Conservation (phyloP, 176 grass and related monocot genomes). For the Oryza officinalis region DNA sequence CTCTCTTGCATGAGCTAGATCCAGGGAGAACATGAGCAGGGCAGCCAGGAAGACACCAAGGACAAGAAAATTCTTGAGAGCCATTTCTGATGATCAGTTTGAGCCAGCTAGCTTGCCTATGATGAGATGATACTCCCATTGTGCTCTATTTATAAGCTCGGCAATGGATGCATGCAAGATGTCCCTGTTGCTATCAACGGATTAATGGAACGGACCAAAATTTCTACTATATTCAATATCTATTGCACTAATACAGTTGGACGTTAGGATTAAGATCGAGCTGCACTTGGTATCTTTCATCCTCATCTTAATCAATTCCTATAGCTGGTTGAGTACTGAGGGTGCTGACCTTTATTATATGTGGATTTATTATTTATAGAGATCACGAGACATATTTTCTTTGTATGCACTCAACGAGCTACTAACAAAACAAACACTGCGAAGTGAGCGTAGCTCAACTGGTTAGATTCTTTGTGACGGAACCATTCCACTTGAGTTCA, state of each 20-base stretch:
- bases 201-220: not conserved
- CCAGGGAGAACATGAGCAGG: not conserved
- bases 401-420: too few species aligned
- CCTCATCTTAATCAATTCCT: not conserved
- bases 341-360: not conserved
- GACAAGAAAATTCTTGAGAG: not conserved
- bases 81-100: slow-evolving; percentile 13
- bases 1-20: slow-evolving; percentile 22
- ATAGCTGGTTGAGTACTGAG: not conserved
- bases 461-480: too few species aligned
- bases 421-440: too few species aligned
- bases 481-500: too few species aligned
- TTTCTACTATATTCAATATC: not conserved
- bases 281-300: not conserved
- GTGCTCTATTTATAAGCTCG: not conserved
- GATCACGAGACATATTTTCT: too few species aligned
- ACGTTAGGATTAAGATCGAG: not conserved
- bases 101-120: not conserved
- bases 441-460: too few species aligned
- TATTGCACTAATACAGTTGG: not conserved
- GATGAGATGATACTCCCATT: not conserved
- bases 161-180: not conserved
- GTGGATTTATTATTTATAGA: not conserved
- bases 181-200: not conserved
- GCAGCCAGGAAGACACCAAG: not conserved